Evolutionary conservation across 1,284 basidiomycete genomes (phyloP).

Genomic region (Neotropicomus parvogracilis): DNA sequence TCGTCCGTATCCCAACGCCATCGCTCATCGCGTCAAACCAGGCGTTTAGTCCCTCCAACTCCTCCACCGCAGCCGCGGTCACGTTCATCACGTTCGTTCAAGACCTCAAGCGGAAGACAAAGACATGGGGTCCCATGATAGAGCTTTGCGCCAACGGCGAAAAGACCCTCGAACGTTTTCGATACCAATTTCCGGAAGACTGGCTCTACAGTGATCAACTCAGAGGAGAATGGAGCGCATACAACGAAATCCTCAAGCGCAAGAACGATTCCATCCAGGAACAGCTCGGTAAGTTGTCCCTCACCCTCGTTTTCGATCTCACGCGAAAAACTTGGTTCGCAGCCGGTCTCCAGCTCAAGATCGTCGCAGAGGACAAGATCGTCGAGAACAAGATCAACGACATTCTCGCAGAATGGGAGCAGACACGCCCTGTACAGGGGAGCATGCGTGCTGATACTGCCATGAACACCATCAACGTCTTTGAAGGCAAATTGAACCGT

Average conservation of each 20-base stretch:
- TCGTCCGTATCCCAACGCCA: background rate
- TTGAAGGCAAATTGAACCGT: conserved; percentile 85
- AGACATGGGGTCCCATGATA: conserved; percentile 96
- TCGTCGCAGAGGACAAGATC: conserved; percentile 98
- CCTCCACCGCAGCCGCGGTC: conserved; percentile 94
- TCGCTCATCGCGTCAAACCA: conserved; percentile 26
- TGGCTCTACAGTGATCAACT: conserved; percentile 99
- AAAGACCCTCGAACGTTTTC: conserved; percentile 94
- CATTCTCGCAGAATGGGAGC: conserved; percentile 91
- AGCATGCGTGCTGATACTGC: conserved; percentile 93
- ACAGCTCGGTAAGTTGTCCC: conserved; percentile 67
- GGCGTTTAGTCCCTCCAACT: conserved; percentile 63
- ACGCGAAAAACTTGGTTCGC: conserved; percentile 6
- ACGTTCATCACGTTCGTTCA: conserved; percentile 99
- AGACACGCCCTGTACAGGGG: conserved; percentile 93
- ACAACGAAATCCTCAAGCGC: conserved; percentile 95
- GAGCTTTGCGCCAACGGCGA: conserved; percentile 92
- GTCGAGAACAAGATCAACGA: conserved; percentile 92
- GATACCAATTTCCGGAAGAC: conserved; percentile 94
- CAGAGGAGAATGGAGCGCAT: conserved; percentile 96
- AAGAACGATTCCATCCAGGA: conserved; percentile 99
- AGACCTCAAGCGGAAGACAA: conserved; percentile 95
- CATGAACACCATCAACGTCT: conserved; percentile 92
- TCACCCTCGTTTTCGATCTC: background rate
- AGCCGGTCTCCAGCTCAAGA: conserved; percentile 97